Evolutionary conservation across 805 yeast species (phyloP).

Genomic region (Metschnikowia shivogae): DNA sequence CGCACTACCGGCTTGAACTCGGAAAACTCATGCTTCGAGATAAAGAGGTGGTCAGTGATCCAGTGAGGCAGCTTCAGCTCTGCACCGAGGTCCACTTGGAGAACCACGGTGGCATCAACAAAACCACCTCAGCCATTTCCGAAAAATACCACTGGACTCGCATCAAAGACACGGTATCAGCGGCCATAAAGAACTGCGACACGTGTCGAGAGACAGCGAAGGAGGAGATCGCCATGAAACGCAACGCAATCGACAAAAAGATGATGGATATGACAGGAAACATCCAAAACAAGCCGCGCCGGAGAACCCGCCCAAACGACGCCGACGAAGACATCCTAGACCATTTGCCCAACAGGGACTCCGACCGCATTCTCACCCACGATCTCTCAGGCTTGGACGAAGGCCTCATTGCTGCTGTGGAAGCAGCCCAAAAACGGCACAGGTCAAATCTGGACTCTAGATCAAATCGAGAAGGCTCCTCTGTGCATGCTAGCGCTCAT

Average conservation of each 20-base stretch:
- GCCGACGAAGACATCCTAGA: constrained; percentile 27
- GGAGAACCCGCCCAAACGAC: constrained; percentile 12
- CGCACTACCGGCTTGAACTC: constrained; percentile 66
- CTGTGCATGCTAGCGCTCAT: constrained; percentile 6
- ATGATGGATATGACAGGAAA: constrained; percentile 2
- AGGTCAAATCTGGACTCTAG: constrained; percentile 20
- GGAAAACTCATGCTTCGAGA: constrained; percentile 76
- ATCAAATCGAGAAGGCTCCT: constrained; percentile 2
- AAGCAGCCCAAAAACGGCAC: constrained; percentile 47
- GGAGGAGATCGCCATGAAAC: constrained; percentile 18
- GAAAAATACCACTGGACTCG: constrained; percentile 89
- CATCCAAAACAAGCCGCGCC: not conserved
- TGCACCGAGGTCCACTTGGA: constrained; percentile 65
- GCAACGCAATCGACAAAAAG: constrained; percentile 19
- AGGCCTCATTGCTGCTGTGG: constrained; percentile 56
- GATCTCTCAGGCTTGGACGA: constrained; percentile 44
- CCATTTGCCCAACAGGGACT: constrained; percentile 15
- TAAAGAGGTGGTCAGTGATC: constrained; percentile 78
- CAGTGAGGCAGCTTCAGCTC: constrained; percentile 67
- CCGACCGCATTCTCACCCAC: constrained; percentile 31
- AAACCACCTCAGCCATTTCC: constrained; percentile 71
- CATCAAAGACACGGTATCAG: constrained; percentile 80
- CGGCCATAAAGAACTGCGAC: constrained; percentile 69
- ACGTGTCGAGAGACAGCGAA: constrained; percentile 57
- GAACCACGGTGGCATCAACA: constrained; percentile 85